These are phyloP conservation scores for Chaetoscypha palmicola DNA, from an alignment of 2,329 filamentous ascomycete species.

Conservation along the genomic window DNA sequence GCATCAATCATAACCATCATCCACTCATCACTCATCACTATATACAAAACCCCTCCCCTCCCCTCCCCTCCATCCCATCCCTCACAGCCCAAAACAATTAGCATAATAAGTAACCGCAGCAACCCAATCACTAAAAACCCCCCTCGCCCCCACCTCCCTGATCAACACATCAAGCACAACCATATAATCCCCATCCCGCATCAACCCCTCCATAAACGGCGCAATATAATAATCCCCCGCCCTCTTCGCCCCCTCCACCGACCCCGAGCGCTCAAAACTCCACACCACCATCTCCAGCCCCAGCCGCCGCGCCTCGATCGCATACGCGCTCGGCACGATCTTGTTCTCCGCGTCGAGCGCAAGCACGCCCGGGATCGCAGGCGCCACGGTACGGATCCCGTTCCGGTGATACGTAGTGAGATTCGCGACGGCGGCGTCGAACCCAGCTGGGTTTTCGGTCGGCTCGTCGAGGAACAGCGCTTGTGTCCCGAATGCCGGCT, in stretches of 20 bases:
- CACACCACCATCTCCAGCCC: slow-evolving; percentile 18
- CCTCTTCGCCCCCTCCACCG: slow-evolving; percentile 3
- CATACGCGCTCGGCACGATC: slow-evolving; percentile 17
- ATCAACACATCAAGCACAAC: slow-evolving; percentile 16
- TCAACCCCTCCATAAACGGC: slow-evolving; percentile 6
- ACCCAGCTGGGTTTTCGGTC: slow-evolving; percentile 9
- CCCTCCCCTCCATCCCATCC: too few species aligned
- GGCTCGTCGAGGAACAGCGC: slow-evolving; percentile 19
- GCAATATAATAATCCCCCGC: slow-evolving; percentile 15
- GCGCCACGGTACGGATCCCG: slow-evolving; percentile 18
- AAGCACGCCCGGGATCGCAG: slow-evolving; percentile 15
- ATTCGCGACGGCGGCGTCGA: slow-evolving; percentile 4
- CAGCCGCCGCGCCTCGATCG: slow-evolving; percentile 9
- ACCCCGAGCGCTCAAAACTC: slow-evolving; percentile 18
- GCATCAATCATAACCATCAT: too few species aligned
- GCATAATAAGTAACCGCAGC: slow-evolving; percentile 17
- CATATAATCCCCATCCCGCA: slow-evolving; percentile 15
- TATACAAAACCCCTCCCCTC: too few species aligned
- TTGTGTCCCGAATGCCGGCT: slow-evolving; percentile 16
- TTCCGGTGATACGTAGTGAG: slow-evolving; percentile 9
- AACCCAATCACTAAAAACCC: slow-evolving; percentile 18
- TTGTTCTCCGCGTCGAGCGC: slow-evolving; percentile 11
- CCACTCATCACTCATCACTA: too few species aligned
- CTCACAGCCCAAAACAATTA: slow-evolving; percentile 18
- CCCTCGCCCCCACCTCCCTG: slow-evolving; percentile 15